phyloP scores from a whole-genome alignment of 2,329 filamentous ascomycete species.

The Pseudodiploospora longispora region DNA sequence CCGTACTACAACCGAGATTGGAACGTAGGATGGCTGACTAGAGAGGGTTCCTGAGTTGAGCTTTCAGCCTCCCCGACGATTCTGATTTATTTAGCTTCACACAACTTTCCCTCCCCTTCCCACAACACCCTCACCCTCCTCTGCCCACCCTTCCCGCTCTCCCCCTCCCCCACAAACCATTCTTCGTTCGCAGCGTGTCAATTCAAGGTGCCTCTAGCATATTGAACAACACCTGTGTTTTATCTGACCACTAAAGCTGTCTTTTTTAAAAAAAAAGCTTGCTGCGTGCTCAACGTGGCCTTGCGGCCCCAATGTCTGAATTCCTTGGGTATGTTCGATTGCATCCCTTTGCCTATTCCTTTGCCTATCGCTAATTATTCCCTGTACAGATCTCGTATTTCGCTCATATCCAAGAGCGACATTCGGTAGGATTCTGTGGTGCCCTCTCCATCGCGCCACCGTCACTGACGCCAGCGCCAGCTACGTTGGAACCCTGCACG shows the following conservation, averaged over 20 bases:
- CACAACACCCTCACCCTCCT: slow-evolving; percentile 13
- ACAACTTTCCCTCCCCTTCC: slow-evolving; percentile 24
- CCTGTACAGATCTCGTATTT: slow-evolving; percentile 71
- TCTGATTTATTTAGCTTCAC: slow-evolving; percentile 20
- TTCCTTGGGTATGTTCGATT: slow-evolving; percentile 48
- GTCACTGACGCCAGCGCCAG: slow-evolving; percentile 42
- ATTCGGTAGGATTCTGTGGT: slow-evolving; percentile 62
- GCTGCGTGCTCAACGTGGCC: slow-evolving; percentile 35
- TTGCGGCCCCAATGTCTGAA: slow-evolving; percentile 44
- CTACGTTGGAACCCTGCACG: slow-evolving; percentile 91
- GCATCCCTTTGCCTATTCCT: neutral
- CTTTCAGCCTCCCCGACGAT: slow-evolving; percentile 20
- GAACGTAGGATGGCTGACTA: slow-evolving; percentile 2
- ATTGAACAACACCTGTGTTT: slow-evolving; percentile 5
- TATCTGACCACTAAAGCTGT: neutral
- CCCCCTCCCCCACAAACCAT: slow-evolving; percentile 10
- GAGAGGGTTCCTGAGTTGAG: slow-evolving; percentile 16
- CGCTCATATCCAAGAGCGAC: slow-evolving; percentile 93
- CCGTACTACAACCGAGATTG: slow-evolving; percentile 15
- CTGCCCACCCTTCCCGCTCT: slow-evolving; percentile 10
- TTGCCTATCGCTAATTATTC: neutral
- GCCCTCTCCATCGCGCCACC: slow-evolving; percentile 7
- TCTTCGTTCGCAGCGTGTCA: slow-evolving; percentile 12
- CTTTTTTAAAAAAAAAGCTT: slow-evolving; percentile 18
- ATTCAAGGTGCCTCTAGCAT: slow-evolving; percentile 9